A percentile compares a stretch with the other conserved stretches of the same genome.
phyloP scores from a whole-genome alignment of 2,329 filamentous ascomycete genomes.

The Penicillium sp. region DNA sequence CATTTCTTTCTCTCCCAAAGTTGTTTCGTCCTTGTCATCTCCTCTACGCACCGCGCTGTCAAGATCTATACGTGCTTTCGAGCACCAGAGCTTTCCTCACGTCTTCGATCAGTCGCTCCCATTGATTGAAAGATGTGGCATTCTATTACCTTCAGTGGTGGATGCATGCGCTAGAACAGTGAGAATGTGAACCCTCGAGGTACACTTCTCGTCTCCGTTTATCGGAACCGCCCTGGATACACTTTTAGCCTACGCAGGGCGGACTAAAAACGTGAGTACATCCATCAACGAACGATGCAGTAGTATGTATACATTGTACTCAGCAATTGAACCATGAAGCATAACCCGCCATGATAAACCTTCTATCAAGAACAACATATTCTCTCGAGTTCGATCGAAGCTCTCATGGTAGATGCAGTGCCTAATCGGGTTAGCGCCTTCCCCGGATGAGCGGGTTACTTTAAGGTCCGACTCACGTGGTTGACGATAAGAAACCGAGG shows the following conservation, averaged over 20 bases:
- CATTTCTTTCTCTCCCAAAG: conserved; percentile 9
- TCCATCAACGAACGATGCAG: too few relatives aligned
- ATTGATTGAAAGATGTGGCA: conserved; percentile 55
- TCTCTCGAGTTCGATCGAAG: conserved; percentile 4
- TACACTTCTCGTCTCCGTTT: conserved; percentile 48
- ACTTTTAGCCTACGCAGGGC: conserved; percentile 51
- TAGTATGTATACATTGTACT: too few relatives aligned
- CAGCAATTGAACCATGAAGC: too few relatives aligned
- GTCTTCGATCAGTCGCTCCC: conserved; percentile 48
- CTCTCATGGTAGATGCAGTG: not conserved
- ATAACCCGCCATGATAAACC: too few relatives aligned
- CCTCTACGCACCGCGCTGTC: conserved; percentile 16
- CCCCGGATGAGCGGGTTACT: conserved; percentile 6
- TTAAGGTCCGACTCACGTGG: conserved; percentile 17
- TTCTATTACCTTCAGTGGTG: conserved; percentile 19
- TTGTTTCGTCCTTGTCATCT: conserved; percentile 2
- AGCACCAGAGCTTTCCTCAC: conserved; percentile 53
- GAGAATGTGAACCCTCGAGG: conserved; percentile 33
- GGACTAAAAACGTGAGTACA: conserved; percentile 62
- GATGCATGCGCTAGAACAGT: conserved; percentile 52
- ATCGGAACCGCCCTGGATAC: conserved; percentile 54
- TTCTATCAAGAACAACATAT: too few relatives aligned
- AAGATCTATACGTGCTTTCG: conserved; percentile 45
- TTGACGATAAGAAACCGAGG: conserved; percentile 8
- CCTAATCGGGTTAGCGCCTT: not conserved